These are phyloP conservation scores for Fusarium compactum DNA, from an alignment of 2,329 filamentous ascomycete genomes.

Conservation along the genomic window DNA sequence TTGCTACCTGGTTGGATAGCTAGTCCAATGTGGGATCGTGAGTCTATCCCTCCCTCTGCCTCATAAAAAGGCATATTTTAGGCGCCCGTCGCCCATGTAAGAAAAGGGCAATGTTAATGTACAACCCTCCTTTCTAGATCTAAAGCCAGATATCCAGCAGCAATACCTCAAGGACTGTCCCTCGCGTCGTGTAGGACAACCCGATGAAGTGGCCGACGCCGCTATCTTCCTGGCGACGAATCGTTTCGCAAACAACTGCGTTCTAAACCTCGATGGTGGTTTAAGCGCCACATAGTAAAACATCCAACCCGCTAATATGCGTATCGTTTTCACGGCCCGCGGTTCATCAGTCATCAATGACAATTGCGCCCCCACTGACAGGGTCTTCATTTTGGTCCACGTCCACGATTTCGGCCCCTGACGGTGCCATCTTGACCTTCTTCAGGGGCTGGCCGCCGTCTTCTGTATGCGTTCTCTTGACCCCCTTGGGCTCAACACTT, in stretches of 20 bases:
- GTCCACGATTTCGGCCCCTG: slow-evolving; percentile 58
- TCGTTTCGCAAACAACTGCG: slow-evolving; percentile 86
- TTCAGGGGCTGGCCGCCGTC: slow-evolving; percentile 59
- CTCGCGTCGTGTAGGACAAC: slow-evolving; percentile 71
- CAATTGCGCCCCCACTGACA: slow-evolving; percentile 68
- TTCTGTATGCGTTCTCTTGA: slow-evolving; percentile 62
- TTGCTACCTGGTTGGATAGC: slow-evolving; percentile 86
- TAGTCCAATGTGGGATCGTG: slow-evolving; percentile 83
- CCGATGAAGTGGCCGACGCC: slow-evolving; percentile 83
- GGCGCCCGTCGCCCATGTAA: slow-evolving; percentile 14
- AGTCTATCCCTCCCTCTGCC: slow-evolving; percentile 46
- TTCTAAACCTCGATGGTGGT: slow-evolving; percentile 88
- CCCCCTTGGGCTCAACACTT: slow-evolving; percentile 48
- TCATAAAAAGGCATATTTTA: slow-evolving; percentile 18
- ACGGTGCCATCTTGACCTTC: slow-evolving; percentile 59
- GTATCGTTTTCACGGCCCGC: slow-evolving; percentile 8
- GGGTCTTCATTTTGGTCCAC: slow-evolving; percentile 58
- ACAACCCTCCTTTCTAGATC: slow-evolving; percentile 53
- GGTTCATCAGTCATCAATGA: slow-evolving; percentile 70
- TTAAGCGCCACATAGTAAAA: slow-evolving; percentile 72
- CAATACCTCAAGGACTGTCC: slow-evolving; percentile 68
- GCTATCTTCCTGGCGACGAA: slow-evolving; percentile 82
- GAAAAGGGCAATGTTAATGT: slow-evolving; percentile 54
- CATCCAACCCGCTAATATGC: slow-evolving; percentile 19
- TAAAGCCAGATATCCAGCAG: slow-evolving; percentile 55